Evolutionary conservation across 1,284 basidiomycete species (phyloP).

Genomic region (Boletellus sp.): DNA sequence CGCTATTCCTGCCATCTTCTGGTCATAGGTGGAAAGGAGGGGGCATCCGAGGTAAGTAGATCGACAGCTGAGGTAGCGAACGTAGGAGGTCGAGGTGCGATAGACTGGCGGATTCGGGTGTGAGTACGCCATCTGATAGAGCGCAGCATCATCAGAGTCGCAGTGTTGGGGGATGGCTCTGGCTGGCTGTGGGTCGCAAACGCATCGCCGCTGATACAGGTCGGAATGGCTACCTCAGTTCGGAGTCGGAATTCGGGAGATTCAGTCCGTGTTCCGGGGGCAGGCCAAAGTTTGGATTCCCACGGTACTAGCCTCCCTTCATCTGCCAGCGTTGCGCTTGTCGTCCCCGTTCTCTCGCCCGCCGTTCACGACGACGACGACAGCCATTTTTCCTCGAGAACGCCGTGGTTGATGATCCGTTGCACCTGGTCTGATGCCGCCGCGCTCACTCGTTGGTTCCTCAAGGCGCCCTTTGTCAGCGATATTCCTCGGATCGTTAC

Average conservation of each 20-base stretch:
- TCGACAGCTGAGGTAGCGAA: too few species aligned
- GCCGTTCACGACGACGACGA: slow-evolving; percentile 28
- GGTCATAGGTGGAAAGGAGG: too few species aligned
- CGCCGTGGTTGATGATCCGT: slow-evolving; percentile 29
- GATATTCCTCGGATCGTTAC: slow-evolving; percentile 34
- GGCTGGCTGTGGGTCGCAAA: too few species aligned
- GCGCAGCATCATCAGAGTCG: too few species aligned
- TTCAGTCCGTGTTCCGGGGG: not conserved
- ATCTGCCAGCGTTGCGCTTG: slow-evolving; percentile 16
- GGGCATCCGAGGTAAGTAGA: too few species aligned
- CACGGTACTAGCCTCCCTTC: slow-evolving; percentile 24
- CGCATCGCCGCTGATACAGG: too few species aligned
- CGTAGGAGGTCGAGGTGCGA: too few species aligned
- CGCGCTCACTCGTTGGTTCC: slow-evolving; percentile 32
- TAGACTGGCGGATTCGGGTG: too few species aligned
- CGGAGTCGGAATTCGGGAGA: slow-evolving; percentile 28
- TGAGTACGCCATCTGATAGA: too few species aligned
- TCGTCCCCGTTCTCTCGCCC: slow-evolving; percentile 20
- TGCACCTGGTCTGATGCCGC: slow-evolving; percentile 32
- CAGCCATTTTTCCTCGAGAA: slow-evolving; percentile 7
- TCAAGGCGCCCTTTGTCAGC: slow-evolving; percentile 37
- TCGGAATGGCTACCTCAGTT: too few species aligned
- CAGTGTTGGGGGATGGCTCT: too few species aligned
- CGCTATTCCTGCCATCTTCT: too few species aligned
- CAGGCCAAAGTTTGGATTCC: slow-evolving; percentile 17